phyloP scores from a whole-genome alignment of 768 basidiomycete species.

The Hydnum rufescens region DNA sequence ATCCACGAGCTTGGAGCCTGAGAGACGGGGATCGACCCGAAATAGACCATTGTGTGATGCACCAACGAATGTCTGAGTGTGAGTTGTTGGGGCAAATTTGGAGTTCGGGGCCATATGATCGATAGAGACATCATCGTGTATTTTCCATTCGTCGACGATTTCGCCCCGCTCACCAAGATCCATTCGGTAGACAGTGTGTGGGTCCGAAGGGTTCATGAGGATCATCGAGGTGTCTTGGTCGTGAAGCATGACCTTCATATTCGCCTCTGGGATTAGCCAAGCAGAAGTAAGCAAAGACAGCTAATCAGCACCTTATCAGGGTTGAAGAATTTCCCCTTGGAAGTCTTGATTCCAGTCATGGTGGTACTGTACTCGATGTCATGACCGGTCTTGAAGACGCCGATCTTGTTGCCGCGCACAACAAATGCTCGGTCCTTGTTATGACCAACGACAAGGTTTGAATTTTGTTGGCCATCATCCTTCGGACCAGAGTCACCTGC shows the following conservation, averaged over 20 bases:
- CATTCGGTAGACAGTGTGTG: slow-evolving; percentile 69
- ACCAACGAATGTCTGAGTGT: slow-evolving; percentile 84
- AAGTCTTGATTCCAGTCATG: slow-evolving; percentile 62
- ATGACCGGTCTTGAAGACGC: slow-evolving; percentile 57
- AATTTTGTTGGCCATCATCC: slow-evolving; percentile 49
- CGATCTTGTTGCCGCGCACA: slow-evolving; percentile 77
- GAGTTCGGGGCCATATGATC: slow-evolving; percentile 79
- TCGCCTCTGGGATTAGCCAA: not conserved
- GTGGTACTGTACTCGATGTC: slow-evolving; percentile 71
- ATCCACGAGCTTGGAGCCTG: slow-evolving; percentile 84
- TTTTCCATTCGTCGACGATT: slow-evolving; percentile 96
- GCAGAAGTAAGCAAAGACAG: slow-evolving; percentile 13
- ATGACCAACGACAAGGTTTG: slow-evolving; percentile 83
- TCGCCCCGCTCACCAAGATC: slow-evolving; percentile 81
- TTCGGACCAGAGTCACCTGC: slow-evolving; percentile 18
- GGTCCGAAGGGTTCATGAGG: slow-evolving; percentile 63
- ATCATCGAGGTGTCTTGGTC: slow-evolving; percentile 95
- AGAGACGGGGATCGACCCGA: slow-evolving; percentile 90
- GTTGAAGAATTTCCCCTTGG: slow-evolving; percentile 65
- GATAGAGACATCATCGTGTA: slow-evolving; percentile 75
- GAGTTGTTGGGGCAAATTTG: slow-evolving; percentile 89
- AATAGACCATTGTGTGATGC: slow-evolving; percentile 88
- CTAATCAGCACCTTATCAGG: slow-evolving; percentile 81
- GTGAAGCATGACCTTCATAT: slow-evolving; percentile 73
- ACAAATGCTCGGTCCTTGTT: slow-evolving; percentile 91